These are phyloP conservation scores for Boletales sp. DNA, from an alignment of 768 basidiomycete genomes.

Conservation along the genomic window DNA sequence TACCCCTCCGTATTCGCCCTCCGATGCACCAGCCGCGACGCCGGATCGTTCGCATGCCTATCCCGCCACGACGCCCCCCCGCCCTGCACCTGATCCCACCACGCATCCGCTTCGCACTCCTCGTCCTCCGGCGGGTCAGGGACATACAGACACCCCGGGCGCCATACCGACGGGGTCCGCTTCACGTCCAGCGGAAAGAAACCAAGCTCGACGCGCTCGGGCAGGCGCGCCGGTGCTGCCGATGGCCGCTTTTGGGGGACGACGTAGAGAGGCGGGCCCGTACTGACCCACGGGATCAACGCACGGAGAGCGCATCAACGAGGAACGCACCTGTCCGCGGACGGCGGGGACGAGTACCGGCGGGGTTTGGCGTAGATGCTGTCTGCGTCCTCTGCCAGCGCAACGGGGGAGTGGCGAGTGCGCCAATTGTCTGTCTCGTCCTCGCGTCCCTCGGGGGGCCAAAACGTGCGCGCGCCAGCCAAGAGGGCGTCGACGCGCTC, in stretches of 20 bases:
- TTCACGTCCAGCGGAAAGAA: conserved; percentile 7
- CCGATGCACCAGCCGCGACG: conserved; percentile 7
- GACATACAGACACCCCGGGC: conserved; percentile 10
- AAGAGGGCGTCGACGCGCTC: conserved; percentile 9
- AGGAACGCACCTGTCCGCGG: background rate
- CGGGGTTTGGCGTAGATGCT: background rate
- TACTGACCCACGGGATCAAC: background rate
- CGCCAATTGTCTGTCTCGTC: conserved; percentile 13
- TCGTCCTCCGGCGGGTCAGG: conserved; percentile 12
- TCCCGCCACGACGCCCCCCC: conserved; percentile 17
- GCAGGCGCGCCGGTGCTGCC: background rate
- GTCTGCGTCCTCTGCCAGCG: background rate
- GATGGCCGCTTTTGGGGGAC: conserved; percentile 17
- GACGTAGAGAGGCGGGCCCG: conserved; percentile 8
- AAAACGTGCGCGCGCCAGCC: background rate
- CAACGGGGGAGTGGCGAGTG: background rate
- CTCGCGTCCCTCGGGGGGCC: conserved; percentile 2
- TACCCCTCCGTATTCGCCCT: no score
- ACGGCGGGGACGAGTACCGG: conserved; percentile 5
- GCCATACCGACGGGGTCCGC: conserved; percentile 9
- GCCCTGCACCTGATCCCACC: conserved; percentile 6
- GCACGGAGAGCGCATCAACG: background rate
- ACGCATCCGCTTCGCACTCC: background rate
- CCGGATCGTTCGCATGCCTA: conserved; percentile 20
- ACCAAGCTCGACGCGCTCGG: background rate